Evolutionary conservation across 2,329 filamentous ascomycete species (phyloP).

Genomic region (Ophiostoma ips): DNA sequence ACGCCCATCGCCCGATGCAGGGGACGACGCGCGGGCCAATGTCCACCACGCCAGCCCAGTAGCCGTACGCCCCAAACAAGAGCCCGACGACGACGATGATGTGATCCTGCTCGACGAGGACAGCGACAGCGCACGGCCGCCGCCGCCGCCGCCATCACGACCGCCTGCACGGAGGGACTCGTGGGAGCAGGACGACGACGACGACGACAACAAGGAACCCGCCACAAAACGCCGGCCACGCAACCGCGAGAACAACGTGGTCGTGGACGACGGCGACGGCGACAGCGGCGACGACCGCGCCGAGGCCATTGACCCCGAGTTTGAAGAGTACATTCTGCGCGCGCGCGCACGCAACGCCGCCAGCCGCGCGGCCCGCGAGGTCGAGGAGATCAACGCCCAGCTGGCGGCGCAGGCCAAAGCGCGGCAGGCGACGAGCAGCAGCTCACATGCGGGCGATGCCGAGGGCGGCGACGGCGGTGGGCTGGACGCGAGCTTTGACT

Average conservation of each 20-base stretch:
- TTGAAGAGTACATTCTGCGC: slow-evolving; percentile 13
- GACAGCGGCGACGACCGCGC: slow-evolving; percentile 10
- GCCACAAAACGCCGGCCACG: background rate
- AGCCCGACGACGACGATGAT: too few relatives aligned
- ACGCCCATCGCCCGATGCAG: background rate
- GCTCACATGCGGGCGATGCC: too few relatives aligned
- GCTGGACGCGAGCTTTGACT: background rate
- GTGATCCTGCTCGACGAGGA: slow-evolving; percentile 8
- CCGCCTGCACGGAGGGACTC: background rate
- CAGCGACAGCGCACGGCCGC: slow-evolving; percentile 1
- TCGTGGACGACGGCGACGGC: background rate
- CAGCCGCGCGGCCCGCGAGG: slow-evolving; percentile 3
- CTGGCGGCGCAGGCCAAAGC: background rate
- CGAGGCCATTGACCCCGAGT: slow-evolving; percentile 11
- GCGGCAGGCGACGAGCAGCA: background rate
- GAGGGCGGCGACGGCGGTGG: background rate
- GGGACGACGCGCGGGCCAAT: too few relatives aligned
- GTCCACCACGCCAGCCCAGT: too few relatives aligned
- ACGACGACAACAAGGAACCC: too few relatives aligned
- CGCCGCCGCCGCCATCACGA: background rate
- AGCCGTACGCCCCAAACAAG: background rate
- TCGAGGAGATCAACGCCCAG: slow-evolving; percentile 2
- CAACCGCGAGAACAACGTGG: background rate
- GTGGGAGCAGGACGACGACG: background rate
- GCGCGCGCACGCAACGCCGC: slow-evolving; percentile 11